These are phyloP conservation scores for Pythium sukuiense DNA, from an alignment of 352 stramenopile genomes.

Conservation along the genomic window DNA sequence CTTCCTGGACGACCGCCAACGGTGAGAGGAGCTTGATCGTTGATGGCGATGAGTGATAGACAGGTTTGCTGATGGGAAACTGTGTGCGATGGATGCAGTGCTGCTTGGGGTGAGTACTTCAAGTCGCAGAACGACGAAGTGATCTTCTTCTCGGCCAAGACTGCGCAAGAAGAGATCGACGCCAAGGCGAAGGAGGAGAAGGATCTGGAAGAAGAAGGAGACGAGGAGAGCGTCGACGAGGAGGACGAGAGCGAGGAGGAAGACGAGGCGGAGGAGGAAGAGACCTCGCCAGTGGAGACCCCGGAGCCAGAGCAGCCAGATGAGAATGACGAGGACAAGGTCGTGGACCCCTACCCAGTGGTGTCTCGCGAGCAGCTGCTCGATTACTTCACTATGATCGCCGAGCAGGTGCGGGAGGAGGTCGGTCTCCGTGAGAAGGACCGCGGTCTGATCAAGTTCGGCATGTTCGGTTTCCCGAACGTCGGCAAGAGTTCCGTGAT, in stretches of 20 bases:
- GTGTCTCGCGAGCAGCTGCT: constrained; percentile 78
- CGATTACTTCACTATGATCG: constrained; percentile 61
- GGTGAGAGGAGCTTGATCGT: constrained; percentile 38
- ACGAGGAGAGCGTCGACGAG: constrained; percentile 33
- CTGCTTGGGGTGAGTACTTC: constrained; percentile 96
- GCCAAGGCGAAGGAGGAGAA: constrained; percentile 69
- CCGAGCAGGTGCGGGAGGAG: constrained; percentile 51
- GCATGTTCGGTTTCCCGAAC: constrained; percentile 99
- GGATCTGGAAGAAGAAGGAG: constrained; percentile 34
- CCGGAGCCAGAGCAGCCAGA: constrained; percentile 24
- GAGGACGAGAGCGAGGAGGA: constrained; percentile 31
- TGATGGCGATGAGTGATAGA: too few relatives aligned
- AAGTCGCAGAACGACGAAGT: constrained; percentile 87
- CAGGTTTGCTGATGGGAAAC: background rate
- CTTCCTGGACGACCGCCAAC: constrained; percentile 93
- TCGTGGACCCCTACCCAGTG: constrained; percentile 48
- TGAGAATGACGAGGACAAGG: constrained; percentile 9
- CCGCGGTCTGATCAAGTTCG: constrained; percentile 89
- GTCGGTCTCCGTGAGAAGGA: constrained; percentile 77
- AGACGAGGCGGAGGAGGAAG: constrained; percentile 4
- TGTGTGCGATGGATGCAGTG: constrained; percentile 29
- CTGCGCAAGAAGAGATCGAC: constrained; percentile 92
- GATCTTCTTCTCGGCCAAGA: constrained; percentile 98
- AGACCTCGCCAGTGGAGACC: background rate
- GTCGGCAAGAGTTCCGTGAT: constrained; percentile 99